These are phyloP conservation scores for Sphagnum fallax DNA, from an alignment of 228 moss, liverwort and hornwort species.

Conservation along the genomic window DNA sequence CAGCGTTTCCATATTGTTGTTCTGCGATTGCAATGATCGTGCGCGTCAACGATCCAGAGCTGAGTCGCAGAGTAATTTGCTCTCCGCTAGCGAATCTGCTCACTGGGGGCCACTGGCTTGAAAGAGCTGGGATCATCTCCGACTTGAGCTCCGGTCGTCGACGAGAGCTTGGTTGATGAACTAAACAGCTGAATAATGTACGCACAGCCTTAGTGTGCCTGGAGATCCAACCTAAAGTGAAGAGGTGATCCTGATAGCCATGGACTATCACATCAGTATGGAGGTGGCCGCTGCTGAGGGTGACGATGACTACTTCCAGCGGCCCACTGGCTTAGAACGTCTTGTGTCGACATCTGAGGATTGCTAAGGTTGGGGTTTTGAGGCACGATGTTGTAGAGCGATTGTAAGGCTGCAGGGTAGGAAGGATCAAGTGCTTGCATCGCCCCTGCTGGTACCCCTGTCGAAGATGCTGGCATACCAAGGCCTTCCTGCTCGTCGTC, in stretches of 20 bases:
- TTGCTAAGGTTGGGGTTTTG: slow-evolving; percentile 40
- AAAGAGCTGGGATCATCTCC: slow-evolving; percentile 4
- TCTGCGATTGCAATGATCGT: slow-evolving; percentile 3
- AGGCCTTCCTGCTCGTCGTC: slow-evolving; percentile 53
- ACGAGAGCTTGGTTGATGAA: slow-evolving; percentile 15
- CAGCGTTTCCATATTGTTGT: not conserved
- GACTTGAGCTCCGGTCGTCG: slow-evolving; percentile 24
- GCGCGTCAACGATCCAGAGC: not conserved
- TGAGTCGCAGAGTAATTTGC: too few relatives aligned
- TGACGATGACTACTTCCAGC: slow-evolving; percentile 25
- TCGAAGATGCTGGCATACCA: slow-evolving; percentile 12
- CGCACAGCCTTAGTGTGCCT: slow-evolving; percentile 9
- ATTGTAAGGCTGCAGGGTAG: slow-evolving; percentile 31
- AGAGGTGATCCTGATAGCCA: slow-evolving; percentile 5
- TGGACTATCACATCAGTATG: slow-evolving; percentile 12
- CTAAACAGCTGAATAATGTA: slow-evolving; percentile 3
- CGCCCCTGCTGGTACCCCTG: slow-evolving; percentile 11
- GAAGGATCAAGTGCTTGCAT: slow-evolving; percentile 42
- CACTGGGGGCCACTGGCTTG: too few relatives aligned
- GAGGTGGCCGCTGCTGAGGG: slow-evolving; percentile 36
- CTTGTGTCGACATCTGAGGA: slow-evolving; percentile 43
- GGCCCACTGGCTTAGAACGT: slow-evolving; percentile 48
- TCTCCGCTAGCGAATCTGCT: too few relatives aligned
- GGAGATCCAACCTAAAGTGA: not conserved
- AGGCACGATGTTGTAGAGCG: slow-evolving; percentile 50